Evolutionary conservation across 1,284 basidiomycete genomes (phyloP).

Genomic region (Trichosporon asahii): DNA sequence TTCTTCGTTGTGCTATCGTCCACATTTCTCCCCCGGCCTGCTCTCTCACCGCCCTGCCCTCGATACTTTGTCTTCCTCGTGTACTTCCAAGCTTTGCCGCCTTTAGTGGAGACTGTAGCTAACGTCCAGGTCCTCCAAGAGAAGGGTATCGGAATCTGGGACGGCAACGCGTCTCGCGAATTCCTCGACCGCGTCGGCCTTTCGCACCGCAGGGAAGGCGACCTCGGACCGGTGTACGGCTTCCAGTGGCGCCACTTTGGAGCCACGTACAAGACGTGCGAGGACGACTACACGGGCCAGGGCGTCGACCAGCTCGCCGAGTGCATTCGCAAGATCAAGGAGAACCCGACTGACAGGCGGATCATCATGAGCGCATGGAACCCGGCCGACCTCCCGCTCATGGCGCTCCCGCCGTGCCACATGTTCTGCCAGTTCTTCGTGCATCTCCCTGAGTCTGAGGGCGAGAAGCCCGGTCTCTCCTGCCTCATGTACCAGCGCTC

Average conservation of each 20-base stretch:
- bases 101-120: too few relatives aligned
- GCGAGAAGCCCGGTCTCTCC: conserved; percentile 67
- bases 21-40: too few relatives aligned
- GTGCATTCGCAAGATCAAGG: conserved; percentile 85
- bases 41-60: too few relatives aligned
- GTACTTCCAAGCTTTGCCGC: too few relatives aligned
- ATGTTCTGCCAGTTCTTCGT: conserved; percentile 99
- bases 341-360: conserved; percentile 90
- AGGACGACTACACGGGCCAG: conserved; percentile 76
- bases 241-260: conserved; percentile 99
- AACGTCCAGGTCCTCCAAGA: conserved; percentile 60
- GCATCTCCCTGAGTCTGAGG: conserved; percentile 60
- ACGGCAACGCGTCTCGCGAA: conserved; percentile 85
- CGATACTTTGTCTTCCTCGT: too few relatives aligned
- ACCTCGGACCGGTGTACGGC: conserved; percentile 94
- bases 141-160: conserved; percentile 96
- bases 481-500: conserved; percentile 98
- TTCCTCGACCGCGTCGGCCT: conserved; percentile 84
- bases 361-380: conserved; percentile 98
- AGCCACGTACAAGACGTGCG: conserved; percentile 77
- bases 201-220: conserved; percentile 78
- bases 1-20: too few relatives aligned
- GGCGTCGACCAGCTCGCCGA: conserved; percentile 91
- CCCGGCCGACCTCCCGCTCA: conserved; percentile 81
- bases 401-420: conserved; percentile 98